Conservation (phyloP, 2,329 filamentous ascomycete genomes). For the Blastomyces silverae region DNA sequence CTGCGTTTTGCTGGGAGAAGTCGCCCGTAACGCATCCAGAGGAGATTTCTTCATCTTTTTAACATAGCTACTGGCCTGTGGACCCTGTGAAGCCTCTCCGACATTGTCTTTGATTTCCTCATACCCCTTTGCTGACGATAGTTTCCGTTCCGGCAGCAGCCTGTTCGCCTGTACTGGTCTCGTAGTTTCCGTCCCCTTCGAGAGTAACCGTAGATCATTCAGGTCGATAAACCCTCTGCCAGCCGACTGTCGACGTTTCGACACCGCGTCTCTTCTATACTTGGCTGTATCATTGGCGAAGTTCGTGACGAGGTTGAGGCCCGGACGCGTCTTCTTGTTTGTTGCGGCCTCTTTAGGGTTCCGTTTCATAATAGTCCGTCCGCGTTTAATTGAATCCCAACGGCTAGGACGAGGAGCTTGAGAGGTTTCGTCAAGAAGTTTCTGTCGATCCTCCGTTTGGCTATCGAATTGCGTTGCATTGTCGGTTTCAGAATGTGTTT, state of each 20-base stretch:
- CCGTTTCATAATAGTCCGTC: slow-evolving; percentile 13
- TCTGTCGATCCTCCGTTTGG: neutral
- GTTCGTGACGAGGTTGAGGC: slow-evolving; percentile 41
- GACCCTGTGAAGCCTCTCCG: slow-evolving; percentile 11
- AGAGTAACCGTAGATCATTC: slow-evolving; percentile 35
- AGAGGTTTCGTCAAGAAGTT: slow-evolving; percentile 9
- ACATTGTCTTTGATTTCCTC: slow-evolving; percentile 23
- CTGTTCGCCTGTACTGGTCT: slow-evolving; percentile 22
- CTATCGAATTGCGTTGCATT: neutral
- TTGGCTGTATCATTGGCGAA: slow-evolving; percentile 26
- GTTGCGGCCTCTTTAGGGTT: slow-evolving; percentile 21
- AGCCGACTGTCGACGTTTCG: slow-evolving; percentile 11
- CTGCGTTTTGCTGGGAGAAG: slow-evolving; percentile 27
- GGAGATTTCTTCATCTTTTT: slow-evolving; percentile 16
- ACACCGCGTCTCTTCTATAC: slow-evolving; percentile 16
- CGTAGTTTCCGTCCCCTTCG: slow-evolving; percentile 29
- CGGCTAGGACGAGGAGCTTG: slow-evolving; percentile 4
- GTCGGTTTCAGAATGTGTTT: neutral
- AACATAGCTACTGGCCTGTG: slow-evolving; percentile 12
- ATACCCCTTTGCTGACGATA: slow-evolving; percentile 23
- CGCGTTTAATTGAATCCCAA: slow-evolving; percentile 9
- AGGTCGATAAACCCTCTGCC: slow-evolving; percentile 31
- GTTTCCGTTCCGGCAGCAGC: slow-evolving; percentile 20
- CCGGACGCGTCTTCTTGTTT: slow-evolving; percentile 32
- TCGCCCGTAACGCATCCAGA: slow-evolving; percentile 15